These are phyloP conservation scores for Arthrobotrys iridis DNA, from an alignment of 2,329 filamentous ascomycete genomes.

Conservation along the genomic window DNA sequence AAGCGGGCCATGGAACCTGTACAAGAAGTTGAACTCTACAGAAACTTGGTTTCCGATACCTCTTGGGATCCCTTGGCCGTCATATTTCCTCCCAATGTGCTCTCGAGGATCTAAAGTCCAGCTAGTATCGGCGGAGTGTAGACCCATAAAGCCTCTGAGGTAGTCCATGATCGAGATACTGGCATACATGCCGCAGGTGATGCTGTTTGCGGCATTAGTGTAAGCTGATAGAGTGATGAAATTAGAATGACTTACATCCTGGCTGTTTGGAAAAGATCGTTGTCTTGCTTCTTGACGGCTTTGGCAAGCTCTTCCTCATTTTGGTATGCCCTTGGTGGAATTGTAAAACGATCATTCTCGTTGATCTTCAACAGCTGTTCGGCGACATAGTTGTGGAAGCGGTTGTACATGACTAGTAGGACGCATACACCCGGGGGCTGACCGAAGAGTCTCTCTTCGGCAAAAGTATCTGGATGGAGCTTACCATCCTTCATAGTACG, in stretches of 20 bases:
- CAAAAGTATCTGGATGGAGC: slow-evolving; percentile 62
- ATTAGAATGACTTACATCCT: slow-evolving; percentile 64
- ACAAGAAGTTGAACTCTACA: slow-evolving; percentile 87
- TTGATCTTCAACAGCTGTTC: slow-evolving; percentile 62
- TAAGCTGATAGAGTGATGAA: not conserved
- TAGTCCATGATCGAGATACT: slow-evolving; percentile 82
- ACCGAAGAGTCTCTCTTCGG: slow-evolving; percentile 59
- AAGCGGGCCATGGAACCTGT: slow-evolving; percentile 90
- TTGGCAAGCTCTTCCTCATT: not conserved
- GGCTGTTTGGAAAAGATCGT: slow-evolving; percentile 80
- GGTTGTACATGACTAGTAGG: slow-evolving; percentile 61
- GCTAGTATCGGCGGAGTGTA: not conserved
- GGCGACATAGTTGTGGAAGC: slow-evolving; percentile 62
- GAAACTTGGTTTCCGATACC: slow-evolving; percentile 85
- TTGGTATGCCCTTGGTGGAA: not conserved
- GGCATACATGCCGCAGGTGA: slow-evolving; percentile 77
- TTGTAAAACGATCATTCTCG: slow-evolving; percentile 61
- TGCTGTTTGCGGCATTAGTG: slow-evolving; percentile 53
- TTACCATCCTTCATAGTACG: slow-evolving; percentile 61
- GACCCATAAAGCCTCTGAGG: slow-evolving; percentile 71
- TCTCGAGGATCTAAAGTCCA: slow-evolving; percentile 72
- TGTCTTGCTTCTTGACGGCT: slow-evolving; percentile 72
- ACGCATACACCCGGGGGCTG: slow-evolving; percentile 61
- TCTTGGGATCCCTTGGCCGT: slow-evolving; percentile 70
- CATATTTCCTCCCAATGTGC: slow-evolving; percentile 69